phyloP scores from a whole-genome alignment of 805 yeast species.

The Pachysolen tannophilus region DNA sequence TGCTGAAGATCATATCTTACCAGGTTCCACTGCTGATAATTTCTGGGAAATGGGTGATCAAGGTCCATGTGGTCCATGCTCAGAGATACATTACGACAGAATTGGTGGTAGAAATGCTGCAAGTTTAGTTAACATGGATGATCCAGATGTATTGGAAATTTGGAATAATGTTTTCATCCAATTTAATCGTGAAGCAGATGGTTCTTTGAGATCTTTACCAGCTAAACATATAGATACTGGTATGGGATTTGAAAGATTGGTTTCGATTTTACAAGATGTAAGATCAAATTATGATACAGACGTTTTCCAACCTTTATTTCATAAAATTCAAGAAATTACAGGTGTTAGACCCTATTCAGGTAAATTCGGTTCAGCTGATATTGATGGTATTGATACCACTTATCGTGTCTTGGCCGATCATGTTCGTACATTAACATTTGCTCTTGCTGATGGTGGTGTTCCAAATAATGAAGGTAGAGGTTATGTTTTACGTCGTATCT shows the following conservation, averaged over 20 bases:
- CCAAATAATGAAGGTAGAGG: constrained; percentile 99
- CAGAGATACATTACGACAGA: constrained; percentile 95
- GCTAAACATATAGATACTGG: constrained; percentile 97
- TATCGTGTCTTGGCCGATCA: constrained; percentile 98
- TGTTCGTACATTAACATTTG: constrained; percentile 93
- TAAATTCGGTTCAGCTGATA: constrained; percentile 86
- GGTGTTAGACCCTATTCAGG: constrained; percentile 91
- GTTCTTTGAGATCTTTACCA: constrained; percentile 74
- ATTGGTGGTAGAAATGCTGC: constrained; percentile 98
- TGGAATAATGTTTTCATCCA: constrained; percentile 98
- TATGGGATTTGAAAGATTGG: constrained; percentile 97
- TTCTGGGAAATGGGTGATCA: constrained; percentile 99
- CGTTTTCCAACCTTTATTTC: constrained; percentile 85
- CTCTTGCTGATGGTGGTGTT: constrained; percentile 97
- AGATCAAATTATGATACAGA: constrained; percentile 95
- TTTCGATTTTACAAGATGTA: constrained; percentile 86
- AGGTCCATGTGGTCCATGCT: constrained; percentile 99
- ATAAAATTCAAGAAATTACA: constrained; percentile 82
- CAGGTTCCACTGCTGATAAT: constrained; percentile 86
- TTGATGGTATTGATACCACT: constrained; percentile 94
- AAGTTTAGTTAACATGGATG: constrained; percentile 85
- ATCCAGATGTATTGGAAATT: constrained; percentile 94
- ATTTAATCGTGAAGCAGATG: constrained; percentile 88
- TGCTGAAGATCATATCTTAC: constrained; percentile 83
- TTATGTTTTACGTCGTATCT: constrained; percentile 90